Evolutionary conservation across 2,329 filamentous ascomycete genomes (phyloP).

Genomic region (Pestalotiopsis fici): DNA sequence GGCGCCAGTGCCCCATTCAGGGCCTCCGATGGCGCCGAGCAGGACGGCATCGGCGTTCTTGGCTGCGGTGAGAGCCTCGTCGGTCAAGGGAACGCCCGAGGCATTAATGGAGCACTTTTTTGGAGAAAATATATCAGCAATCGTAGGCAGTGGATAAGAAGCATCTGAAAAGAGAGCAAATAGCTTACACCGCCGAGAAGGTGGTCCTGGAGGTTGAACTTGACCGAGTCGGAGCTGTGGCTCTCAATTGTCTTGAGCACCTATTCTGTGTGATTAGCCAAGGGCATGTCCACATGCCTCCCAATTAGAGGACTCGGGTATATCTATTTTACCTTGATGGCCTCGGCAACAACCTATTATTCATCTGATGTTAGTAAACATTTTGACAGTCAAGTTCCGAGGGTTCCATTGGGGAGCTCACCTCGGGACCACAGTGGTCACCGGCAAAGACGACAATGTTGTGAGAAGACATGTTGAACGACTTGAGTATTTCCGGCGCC

Average conservation of each 20-base stretch:
- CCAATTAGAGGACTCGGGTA: background rate
- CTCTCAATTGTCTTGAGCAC: constrained; percentile 79
- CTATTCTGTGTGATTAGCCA: constrained; percentile 41
- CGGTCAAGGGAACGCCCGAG: constrained; percentile 75
- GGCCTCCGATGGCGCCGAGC: constrained; percentile 92
- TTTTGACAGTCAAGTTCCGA: background rate
- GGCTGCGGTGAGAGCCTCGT: constrained; percentile 79
- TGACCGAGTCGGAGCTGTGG: constrained; percentile 65
- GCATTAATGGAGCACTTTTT: constrained; percentile 93
- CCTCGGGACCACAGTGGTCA: constrained; percentile 86
- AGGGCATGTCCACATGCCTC: background rate
- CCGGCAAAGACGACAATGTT: constrained; percentile 82
- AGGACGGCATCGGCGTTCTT: constrained; percentile 88
- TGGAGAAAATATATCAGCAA: constrained; percentile 2
- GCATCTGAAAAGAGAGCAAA: background rate
- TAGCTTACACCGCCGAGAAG: constrained; percentile 73
- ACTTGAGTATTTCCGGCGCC: constrained; percentile 3
- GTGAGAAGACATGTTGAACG: constrained; percentile 63
- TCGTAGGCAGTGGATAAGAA: background rate
- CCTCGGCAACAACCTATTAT: constrained; percentile 73
- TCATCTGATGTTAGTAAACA: constrained; percentile 5
- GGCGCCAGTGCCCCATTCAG: constrained; percentile 88
- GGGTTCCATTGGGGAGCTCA: constrained; percentile 36
- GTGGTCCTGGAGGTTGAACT: constrained; percentile 89
- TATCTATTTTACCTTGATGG: constrained; percentile 66